phyloP scores from a whole-genome alignment of 2,329 filamentous ascomycete genomes.

The Calonectria pseudoreteaudii region DNA sequence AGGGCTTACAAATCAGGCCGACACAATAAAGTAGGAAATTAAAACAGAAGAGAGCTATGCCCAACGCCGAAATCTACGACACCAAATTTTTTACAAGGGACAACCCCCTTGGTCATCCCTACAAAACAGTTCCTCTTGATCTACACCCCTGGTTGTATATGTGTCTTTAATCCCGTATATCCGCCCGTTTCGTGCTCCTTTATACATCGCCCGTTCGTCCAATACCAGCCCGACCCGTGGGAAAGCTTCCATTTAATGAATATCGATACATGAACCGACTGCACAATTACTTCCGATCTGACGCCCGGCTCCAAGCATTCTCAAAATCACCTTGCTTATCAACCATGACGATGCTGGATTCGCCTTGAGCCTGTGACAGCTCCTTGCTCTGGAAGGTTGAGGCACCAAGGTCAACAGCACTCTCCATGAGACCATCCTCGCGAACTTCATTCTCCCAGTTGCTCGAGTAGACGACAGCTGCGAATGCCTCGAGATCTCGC shows the following conservation, averaged over 20 bases:
- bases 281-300: constrained; percentile 43
- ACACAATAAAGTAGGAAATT: constrained; percentile 7
- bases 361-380: constrained; percentile 41
- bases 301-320: constrained; percentile 76
- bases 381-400: constrained; percentile 31
- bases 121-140: constrained; percentile 19
- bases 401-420: constrained; percentile 49
- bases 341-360: constrained; percentile 67
- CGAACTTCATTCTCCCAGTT: constrained; percentile 80
- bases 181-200: constrained; percentile 15
- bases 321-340: constrained; percentile 68
- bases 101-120: constrained; percentile 19
- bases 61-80: constrained; percentile 37
- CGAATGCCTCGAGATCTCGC: constrained; percentile 82
- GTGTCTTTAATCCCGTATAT: constrained; percentile 31
- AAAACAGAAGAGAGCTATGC: constrained; percentile 32
- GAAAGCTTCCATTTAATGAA: constrained; percentile 7
- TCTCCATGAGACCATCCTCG: constrained; percentile 57
- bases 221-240: background rate
- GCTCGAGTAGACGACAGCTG: constrained; percentile 87
- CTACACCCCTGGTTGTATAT: constrained; percentile 23
- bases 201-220: constrained; percentile 11
- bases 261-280: constrained; percentile 29
- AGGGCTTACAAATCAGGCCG: constrained; percentile 6
- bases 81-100: constrained; percentile 37